Evolutionary conservation across 495 filamentous ascomycete genomes (phyloP).

Genomic region (Lepidopterella palustris): DNA sequence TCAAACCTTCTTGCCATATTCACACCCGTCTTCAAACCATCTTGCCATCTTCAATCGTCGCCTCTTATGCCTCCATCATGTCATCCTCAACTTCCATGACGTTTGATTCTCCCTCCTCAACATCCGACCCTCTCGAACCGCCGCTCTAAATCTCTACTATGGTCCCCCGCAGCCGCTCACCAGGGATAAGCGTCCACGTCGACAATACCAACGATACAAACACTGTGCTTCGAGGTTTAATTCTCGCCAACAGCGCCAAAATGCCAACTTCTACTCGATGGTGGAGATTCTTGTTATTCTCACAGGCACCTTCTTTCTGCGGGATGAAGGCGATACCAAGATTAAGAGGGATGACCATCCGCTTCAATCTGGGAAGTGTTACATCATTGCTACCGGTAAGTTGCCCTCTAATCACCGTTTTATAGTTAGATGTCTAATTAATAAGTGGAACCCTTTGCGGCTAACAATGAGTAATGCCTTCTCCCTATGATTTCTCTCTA

Average conservation of each 20-base stretch:
- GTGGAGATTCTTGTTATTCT: conserved; percentile 31
- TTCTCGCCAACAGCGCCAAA: conserved; percentile 34
- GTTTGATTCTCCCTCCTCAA: too few species aligned
- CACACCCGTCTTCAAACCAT: too few species aligned
- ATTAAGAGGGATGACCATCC: conserved; percentile 28
- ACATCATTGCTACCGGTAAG: conserved; percentile 30
- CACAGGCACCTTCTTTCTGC: conserved; percentile 24
- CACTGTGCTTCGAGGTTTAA: conserved; percentile 29
- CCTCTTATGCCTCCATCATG: too few species aligned
- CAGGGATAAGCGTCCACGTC: conserved; percentile 32
- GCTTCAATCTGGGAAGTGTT: conserved; percentile 26
- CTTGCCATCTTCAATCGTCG: too few species aligned
- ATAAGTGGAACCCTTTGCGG: neutral
- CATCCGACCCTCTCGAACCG: too few species aligned
- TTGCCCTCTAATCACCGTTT: neutral
- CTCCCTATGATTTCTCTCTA: conserved; percentile 26
- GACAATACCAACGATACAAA: conserved; percentile 30
- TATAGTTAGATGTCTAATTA: neutral
- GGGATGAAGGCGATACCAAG: conserved; percentile 25
- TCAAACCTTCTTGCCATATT: too few species aligned
- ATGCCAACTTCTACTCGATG: conserved; percentile 37
- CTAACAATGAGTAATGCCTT: conserved; percentile 31
- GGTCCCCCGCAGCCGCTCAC: conserved; percentile 15
- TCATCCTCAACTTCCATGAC: too few species aligned
- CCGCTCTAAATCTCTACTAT: neutral